Conservation (phyloP, 1,284 basidiomycete species). For the Trichosporon asahii region DNA sequence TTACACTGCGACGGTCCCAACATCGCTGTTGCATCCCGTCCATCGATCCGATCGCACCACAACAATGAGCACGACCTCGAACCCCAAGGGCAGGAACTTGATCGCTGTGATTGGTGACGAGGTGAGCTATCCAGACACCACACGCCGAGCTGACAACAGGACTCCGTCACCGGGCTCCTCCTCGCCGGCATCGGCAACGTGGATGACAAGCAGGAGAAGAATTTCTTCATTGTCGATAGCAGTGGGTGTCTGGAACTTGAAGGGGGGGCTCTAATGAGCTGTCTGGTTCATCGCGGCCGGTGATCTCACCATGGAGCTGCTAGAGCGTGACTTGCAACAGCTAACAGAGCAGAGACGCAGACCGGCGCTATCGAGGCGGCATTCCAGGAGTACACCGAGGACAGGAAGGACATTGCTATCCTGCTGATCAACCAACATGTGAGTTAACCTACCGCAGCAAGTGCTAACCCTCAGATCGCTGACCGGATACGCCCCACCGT, state of each 20-base stretch:
- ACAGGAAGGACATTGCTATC: conserved; percentile 85
- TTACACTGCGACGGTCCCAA: not conserved
- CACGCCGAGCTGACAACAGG: conserved; percentile 56
- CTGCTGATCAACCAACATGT: conserved; percentile 96
- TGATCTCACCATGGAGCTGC: too few species aligned
- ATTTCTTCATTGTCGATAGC: conserved; percentile 86
- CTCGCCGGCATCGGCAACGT: conserved; percentile 89
- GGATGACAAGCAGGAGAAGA: conserved; percentile 84
- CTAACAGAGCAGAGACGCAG: conserved; percentile 67
- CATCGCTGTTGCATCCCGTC: conserved; percentile 5
- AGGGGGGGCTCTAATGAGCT: too few species aligned
- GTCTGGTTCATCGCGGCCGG: too few species aligned
- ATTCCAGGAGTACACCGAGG: conserved; percentile 85
- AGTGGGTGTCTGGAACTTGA: conserved; percentile 60
- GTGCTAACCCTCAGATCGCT: conserved; percentile 63
- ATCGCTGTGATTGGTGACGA: conserved; percentile 94
- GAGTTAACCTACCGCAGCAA: conserved; percentile 34
- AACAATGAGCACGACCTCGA: conserved; percentile 35
- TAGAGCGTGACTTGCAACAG: too few species aligned
- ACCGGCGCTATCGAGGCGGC: conserved; percentile 79
- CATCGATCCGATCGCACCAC: not conserved
- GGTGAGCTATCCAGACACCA: conserved; percentile 54
- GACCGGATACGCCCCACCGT: conserved; percentile 95
- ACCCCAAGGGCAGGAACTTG: conserved; percentile 65
- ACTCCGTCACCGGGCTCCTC: conserved; percentile 88